phyloP scores from a whole-genome alignment of 306 rosid species.

The Neltuma alba region DNA sequence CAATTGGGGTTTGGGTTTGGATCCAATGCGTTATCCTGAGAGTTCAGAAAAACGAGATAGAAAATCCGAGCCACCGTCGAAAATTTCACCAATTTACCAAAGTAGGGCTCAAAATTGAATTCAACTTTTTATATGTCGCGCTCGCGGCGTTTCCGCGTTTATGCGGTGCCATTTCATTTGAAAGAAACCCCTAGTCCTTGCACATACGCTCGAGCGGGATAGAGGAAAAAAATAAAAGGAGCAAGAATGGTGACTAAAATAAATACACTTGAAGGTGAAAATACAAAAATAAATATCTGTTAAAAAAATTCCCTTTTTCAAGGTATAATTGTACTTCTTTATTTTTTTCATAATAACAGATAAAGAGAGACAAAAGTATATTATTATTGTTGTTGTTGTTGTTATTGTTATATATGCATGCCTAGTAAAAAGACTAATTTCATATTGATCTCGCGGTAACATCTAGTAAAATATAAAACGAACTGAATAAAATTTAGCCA shows the following conservation, averaged over 20 bases:
- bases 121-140: conserved; percentile 1
- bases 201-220: not conserved
- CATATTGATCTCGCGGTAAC: too few species aligned
- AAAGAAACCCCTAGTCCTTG: not conserved
- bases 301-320: not conserved
- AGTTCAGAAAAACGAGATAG: conserved; percentile 32
- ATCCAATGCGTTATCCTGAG: conserved; percentile 42
- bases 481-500: not conserved
- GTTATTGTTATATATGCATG: too few species aligned
- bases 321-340: not conserved
- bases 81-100: not conserved
- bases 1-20: conserved; percentile 26
- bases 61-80: conserved; percentile 64
- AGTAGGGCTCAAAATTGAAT: conserved; percentile 15
- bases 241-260: too few species aligned
- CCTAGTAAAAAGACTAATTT: too few species aligned
- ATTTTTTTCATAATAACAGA: not conserved
- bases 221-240: not conserved
- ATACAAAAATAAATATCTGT: too few species aligned
- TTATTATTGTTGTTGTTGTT: too few species aligned
- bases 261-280: too few species aligned
- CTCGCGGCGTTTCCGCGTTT: conserved; percentile 27
- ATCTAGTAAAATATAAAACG: not conserved
- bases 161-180: not conserved
- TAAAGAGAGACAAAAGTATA: not conserved